These are phyloP conservation scores for Macadamia tetraphylla DNA, from an alignment of 164 flowering plant species.

Conservation along the genomic window DNA sequence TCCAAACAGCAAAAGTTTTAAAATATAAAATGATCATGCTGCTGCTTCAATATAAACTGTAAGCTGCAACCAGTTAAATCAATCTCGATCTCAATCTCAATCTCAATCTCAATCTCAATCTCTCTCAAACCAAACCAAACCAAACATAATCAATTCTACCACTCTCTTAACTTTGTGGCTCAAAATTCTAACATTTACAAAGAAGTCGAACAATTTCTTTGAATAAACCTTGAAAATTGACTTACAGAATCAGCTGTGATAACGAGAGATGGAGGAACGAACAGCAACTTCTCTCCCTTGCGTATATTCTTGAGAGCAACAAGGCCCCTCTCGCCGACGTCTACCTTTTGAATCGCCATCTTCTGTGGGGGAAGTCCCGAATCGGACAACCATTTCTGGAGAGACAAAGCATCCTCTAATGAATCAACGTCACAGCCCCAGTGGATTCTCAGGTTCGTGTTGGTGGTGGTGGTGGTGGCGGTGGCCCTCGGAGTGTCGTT, in stretches of 20 bases:
- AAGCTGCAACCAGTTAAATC: too few relatives aligned
- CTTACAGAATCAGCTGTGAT: slow-evolving; percentile 77
- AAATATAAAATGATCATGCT: too few relatives aligned
- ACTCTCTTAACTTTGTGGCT: too few relatives aligned
- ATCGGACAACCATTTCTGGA: slow-evolving; percentile 73
- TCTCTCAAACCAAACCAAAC: too few relatives aligned
- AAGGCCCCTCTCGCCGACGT: slow-evolving; percentile 86
- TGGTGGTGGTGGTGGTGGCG: neutral
- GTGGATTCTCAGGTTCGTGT: slow-evolving; percentile 24
- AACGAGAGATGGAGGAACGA: slow-evolving; percentile 82
- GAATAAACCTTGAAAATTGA: neutral
- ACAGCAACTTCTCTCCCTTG: slow-evolving; percentile 88
- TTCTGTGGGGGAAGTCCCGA: slow-evolving; percentile 83
- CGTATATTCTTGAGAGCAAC: slow-evolving; percentile 80
- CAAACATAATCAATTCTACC: too few relatives aligned
- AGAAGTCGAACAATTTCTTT: neutral
- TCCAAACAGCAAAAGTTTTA: too few relatives aligned
- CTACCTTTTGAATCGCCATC: slow-evolving; percentile 69
- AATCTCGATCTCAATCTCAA: too few relatives aligned
- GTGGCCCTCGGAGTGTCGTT: slow-evolving; percentile 14
- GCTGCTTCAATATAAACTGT: too few relatives aligned
- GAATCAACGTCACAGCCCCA: slow-evolving; percentile 96
- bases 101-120: too few relatives aligned
- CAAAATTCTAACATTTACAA: neutral
- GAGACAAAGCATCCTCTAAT: slow-evolving; percentile 59